phyloP scores from a whole-genome alignment of 768 basidiomycete species.

The Collybia sordida region DNA sequence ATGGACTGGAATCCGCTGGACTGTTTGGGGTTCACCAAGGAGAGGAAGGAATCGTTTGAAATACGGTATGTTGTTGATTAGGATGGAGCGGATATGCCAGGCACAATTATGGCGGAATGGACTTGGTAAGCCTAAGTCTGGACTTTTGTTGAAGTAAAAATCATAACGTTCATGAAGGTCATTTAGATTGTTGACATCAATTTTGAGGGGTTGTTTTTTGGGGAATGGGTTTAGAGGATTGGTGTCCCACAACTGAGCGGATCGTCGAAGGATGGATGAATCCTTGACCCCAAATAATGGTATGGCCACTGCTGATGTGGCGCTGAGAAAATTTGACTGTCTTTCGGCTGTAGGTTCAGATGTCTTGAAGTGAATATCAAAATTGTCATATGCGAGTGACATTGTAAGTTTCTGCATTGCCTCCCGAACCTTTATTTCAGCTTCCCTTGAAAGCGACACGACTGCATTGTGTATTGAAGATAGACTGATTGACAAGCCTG shows the following conservation, averaged over 20 bases:
- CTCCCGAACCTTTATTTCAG: conserved; percentile 6
- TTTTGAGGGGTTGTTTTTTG: background rate
- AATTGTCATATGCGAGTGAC: conserved; percentile 34
- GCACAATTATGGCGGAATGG: conserved; percentile 8
- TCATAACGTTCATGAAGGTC: conserved; percentile 6
- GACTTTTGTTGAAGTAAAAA: conserved; percentile 8
- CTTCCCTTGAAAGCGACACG: conserved; percentile 16
- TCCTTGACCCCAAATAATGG: conserved; percentile 15
- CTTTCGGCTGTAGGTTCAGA: conserved; percentile 25
- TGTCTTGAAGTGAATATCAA: conserved; percentile 30
- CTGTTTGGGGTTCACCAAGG: conserved; percentile 8
- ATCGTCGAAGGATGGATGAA: conserved; percentile 23
- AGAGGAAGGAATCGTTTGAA: conserved; percentile 12
- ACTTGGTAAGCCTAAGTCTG: conserved; percentile 10
- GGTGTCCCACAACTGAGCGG: conserved; percentile 27
- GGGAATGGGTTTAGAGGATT: conserved; percentile 19
- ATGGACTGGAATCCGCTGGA: conserved; percentile 16
- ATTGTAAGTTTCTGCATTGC: conserved; percentile 18
- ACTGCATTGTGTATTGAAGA: conserved; percentile 16
- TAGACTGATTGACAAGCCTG: conserved; percentile 24
- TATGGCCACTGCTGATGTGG: conserved; percentile 27
- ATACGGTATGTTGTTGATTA: conserved; percentile 10
- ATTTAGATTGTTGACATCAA: background rate
- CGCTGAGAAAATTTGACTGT: conserved; percentile 17
- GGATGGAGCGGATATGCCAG: conserved; percentile 6